Evolutionary conservation across 768 basidiomycete genomes (phyloP).

Genomic region (Suillus clintonianus): DNA sequence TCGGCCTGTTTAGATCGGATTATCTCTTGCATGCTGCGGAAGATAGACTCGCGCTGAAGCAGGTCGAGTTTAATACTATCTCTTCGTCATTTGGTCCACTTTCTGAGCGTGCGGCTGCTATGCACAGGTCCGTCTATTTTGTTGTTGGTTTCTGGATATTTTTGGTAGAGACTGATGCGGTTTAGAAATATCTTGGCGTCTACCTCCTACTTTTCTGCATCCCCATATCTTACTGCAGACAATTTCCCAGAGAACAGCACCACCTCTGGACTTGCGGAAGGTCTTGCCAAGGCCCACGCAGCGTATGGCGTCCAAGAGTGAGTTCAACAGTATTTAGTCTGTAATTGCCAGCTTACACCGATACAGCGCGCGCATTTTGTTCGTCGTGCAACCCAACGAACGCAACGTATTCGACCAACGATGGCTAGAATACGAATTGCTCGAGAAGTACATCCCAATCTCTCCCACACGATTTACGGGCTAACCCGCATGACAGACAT

Average conservation of each 20-base stretch:
- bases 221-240: slow-evolving; percentile 48
- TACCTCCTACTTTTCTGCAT: slow-evolving; percentile 67
- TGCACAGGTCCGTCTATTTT: slow-evolving; percentile 66
- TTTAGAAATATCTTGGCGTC: slow-evolving; percentile 65
- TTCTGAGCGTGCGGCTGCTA: slow-evolving; percentile 61
- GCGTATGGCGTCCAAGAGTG: slow-evolving; percentile 66
- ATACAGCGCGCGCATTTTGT: slow-evolving; percentile 61
- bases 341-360: background rate
- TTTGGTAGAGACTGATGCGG: background rate
- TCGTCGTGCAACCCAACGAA: slow-evolving; percentile 88
- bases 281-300: slow-evolving; percentile 78
- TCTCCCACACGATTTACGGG: background rate
- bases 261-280: slow-evolving; percentile 65
- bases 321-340: slow-evolving; percentile 9
- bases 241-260: slow-evolving; percentile 79
- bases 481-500: slow-evolving; percentile 47
- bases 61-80: slow-evolving; percentile 99
- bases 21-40: slow-evolving; percentile 77
- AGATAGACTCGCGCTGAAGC: slow-evolving; percentile 58
- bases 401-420: slow-evolving; percentile 95
- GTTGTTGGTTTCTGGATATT: too few relatives aligned
- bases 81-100: slow-evolving; percentile 87
- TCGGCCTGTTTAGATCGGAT: slow-evolving; percentile 93
- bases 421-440: slow-evolving; percentile 82
- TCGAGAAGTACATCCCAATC: slow-evolving; percentile 61